Base-by-base conservation (phyloP, 164 flowering plant genomes). In the Chloranthus sessilifolius region DNA sequence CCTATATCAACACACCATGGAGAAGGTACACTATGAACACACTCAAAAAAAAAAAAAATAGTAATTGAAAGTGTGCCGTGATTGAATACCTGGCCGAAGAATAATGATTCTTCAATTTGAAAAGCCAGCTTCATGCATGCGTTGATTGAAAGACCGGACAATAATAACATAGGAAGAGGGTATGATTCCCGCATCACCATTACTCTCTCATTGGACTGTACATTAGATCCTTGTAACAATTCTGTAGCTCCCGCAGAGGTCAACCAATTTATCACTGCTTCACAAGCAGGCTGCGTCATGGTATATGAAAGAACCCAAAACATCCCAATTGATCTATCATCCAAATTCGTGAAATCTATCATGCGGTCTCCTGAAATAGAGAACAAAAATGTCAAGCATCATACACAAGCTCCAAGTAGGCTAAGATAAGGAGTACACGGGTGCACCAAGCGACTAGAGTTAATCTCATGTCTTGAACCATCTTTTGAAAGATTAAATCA, bases 241-340 rank as follows among this genome's bases (percentile, higher is more conserved):
- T 94, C 99, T 25, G 81, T 48, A 49, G 66, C 68, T 67, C 99
- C 97, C 63, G 81, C 82, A 50, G 97, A 76, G 23, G 74, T 61
- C 38, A 94, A 67, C 95, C 95, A 94, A 63, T 53, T 79, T 75
- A 83, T 77, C 48, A 94, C 76, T 39, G 83, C 83, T 39, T 94
- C 99, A 64, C 81, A 82, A 47, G 97, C 97, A 60, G 97, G 88
- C 40, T 83, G 96, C 21, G 92, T 88, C 90, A 87, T 87, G 25
- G 97, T 89, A 73, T 81, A 78, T 24, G 96, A 89, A 53, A 94
- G 90, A 52, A 94, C 97, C 99, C 99, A 94, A 77, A 89, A 89
- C 99, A 94, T 89, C 47, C 99, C 99, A 70, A 80, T 67, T 53
- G 99, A 84, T 55, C 88, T 75, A 27, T 89, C 97, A 73, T 94